Conservation (phyloP, 257 asterid genomes). For the Phtheirospermum japonicum region DNA sequence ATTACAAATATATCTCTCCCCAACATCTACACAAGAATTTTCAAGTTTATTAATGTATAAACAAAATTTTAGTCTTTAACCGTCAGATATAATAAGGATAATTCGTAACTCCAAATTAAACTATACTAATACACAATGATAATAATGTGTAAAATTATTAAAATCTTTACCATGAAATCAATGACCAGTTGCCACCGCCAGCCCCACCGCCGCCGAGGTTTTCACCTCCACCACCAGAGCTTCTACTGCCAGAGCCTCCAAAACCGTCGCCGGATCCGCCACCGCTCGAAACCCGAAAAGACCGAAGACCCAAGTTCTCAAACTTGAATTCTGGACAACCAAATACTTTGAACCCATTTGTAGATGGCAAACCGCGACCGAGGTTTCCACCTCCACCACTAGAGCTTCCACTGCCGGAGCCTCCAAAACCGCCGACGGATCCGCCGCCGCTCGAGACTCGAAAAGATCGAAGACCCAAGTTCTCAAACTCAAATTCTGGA, state of each 20-base stretch:
- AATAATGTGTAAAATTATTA: neutral
- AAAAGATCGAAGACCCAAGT: constrained; percentile 32
- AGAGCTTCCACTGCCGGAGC: constrained; percentile 34
- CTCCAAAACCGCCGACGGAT: constrained; percentile 47
- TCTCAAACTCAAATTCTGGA: constrained; percentile 24
- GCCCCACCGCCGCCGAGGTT: constrained; percentile 26
- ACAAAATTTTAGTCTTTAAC: neutral
- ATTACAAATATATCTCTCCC: too few relatives aligned
- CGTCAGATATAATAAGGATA: neutral
- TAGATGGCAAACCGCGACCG: too few relatives aligned
- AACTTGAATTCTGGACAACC: too few relatives aligned
- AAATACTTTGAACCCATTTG: too few relatives aligned
- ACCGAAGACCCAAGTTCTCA: too few relatives aligned
- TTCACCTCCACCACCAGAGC: constrained; percentile 47
- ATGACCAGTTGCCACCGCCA: constrained; percentile 44
- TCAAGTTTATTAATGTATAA: neutral
- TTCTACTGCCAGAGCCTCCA: constrained; percentile 39
- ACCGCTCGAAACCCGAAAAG: too few relatives aligned
- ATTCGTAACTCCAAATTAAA: neutral
- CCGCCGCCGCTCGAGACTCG: constrained; percentile 50
- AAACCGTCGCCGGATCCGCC: constrained; percentile 45
- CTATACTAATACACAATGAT: too few relatives aligned
- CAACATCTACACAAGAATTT: too few relatives aligned
- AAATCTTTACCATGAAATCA: constrained; percentile 52
- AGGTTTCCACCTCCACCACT: constrained; percentile 42